Evolutionary conservation across 2,329 filamentous ascomycete species (phyloP).

Genomic region (Coleophoma crateriformis): DNA sequence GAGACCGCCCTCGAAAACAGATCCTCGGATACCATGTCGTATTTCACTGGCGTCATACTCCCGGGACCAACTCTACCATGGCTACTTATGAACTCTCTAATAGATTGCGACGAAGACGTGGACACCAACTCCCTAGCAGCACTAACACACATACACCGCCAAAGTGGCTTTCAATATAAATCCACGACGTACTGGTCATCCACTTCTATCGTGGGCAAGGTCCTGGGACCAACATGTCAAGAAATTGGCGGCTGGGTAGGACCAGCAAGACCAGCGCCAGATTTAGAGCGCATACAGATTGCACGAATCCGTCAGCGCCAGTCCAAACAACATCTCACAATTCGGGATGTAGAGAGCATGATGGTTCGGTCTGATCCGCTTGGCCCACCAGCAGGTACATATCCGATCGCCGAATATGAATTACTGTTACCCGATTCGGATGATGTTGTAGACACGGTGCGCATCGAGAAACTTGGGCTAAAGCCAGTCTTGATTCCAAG

Average conservation of each 20-base stretch:
- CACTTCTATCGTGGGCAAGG: slow-evolving; percentile 68
- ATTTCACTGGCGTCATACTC: slow-evolving; percentile 68
- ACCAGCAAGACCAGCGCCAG: slow-evolving; percentile 61
- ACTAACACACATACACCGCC: slow-evolving; percentile 61
- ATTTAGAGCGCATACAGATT: slow-evolving; percentile 64
- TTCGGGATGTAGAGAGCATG: slow-evolving; percentile 61
- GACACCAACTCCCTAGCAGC: slow-evolving; percentile 60
- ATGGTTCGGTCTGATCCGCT: slow-evolving; percentile 62
- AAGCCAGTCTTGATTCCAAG: slow-evolving; percentile 33
- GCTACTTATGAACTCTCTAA: slow-evolving; percentile 72
- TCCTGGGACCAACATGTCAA: slow-evolving; percentile 66
- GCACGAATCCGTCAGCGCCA: slow-evolving; percentile 59
- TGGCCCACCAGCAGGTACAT: slow-evolving; percentile 55
- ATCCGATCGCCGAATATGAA: slow-evolving; percentile 63
- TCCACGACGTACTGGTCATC: slow-evolving; percentile 75
- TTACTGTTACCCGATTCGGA: slow-evolving; percentile 52
- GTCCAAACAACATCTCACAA: slow-evolving; percentile 49
- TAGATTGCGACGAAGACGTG: slow-evolving; percentile 67
- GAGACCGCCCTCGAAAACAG: slow-evolving; percentile 51
- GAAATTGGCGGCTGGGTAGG: slow-evolving; percentile 71
- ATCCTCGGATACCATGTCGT: slow-evolving; percentile 70
- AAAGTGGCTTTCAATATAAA: slow-evolving; percentile 72
- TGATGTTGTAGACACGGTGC: slow-evolving; percentile 57
- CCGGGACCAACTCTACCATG: slow-evolving; percentile 68
- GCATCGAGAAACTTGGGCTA: slow-evolving; percentile 63